Evolutionary conservation across 208 protist species (phyloP), one percentile per base, ranked within the genome.

Genomic region (Leishmania tarentolae): DNA sequence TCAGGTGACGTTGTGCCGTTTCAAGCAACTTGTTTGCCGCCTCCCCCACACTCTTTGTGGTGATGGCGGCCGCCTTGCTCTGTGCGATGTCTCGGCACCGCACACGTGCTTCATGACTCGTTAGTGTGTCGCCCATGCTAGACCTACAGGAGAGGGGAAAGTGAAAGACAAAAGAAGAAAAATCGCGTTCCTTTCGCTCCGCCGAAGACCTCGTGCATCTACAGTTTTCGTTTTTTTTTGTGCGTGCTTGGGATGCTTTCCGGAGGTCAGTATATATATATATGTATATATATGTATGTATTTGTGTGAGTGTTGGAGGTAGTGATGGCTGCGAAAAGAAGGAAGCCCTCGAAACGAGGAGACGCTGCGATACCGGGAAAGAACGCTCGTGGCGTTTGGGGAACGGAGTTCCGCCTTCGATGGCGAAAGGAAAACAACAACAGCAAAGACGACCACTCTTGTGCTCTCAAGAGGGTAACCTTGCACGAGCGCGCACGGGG

Each of bases 11-110:
- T n/a, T 85, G 81, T n/a, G 76, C 71, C 81, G 75, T 81, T 50
- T 75, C 81, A 8, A 78, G 71, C 19, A 76, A 31, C 71, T 81
- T 80, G 76, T 81, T 80, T 40, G n/a, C 74, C 7, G 76, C 76
- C 44, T 74, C 76, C 61, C 75, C 81, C 53, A 81, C 75, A 7
- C 63, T 83, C 56, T 83, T 83, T 5, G 80, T 71, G 0, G 75
- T 76, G 35, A 73, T 70, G 13, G 37, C 47, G 7, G 74, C 73
- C 1, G 68, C 56, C 47, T 77, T 81, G 80, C 42, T 53, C 40
- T 76, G 70, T 31, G 65, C 68, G 19, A 83, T 66, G 17, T 68
- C 75, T 17, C 80, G 80, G 46, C 68, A 80, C n/a, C 80, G 74
- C 15, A 83, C 31, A 35, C 75, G 75, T 44, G 75, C 80, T 65